These are phyloP conservation scores for Fusarium devonianum DNA, from an alignment of 2,329 filamentous ascomycete genomes.

Conservation along the genomic window DNA sequence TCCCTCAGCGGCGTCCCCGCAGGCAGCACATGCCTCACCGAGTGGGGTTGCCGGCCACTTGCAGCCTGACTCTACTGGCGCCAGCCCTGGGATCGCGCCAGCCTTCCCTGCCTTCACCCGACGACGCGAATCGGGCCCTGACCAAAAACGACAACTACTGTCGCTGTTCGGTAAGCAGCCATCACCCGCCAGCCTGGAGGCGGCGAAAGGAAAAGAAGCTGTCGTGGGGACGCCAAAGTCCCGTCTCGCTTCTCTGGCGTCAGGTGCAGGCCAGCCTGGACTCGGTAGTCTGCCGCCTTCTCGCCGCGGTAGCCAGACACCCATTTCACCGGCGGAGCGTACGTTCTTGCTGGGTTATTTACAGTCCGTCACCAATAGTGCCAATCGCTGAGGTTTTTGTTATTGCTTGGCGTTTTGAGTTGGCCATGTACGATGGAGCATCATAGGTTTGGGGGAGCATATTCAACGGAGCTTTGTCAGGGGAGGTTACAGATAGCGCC, in stretches of 20 bases:
- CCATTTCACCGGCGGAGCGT: constrained; percentile 74
- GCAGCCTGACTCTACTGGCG: constrained; percentile 19
- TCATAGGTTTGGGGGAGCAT: constrained; percentile 28
- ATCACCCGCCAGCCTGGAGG: constrained; percentile 36
- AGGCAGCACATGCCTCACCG: constrained; percentile 35
- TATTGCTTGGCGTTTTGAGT: constrained; percentile 8
- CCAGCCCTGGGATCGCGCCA: constrained; percentile 29
- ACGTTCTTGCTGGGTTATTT: constrained; percentile 80
- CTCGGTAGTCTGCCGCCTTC: constrained; percentile 39
- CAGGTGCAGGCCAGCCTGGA: constrained; percentile 46
- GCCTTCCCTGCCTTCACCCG: constrained; percentile 30
- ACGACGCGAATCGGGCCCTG: constrained; percentile 40
- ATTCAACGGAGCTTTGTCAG: constrained; percentile 29
- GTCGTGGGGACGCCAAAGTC: constrained; percentile 41
- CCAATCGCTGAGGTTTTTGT: constrained; percentile 39
- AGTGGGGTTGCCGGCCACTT: constrained; percentile 30
- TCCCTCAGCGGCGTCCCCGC: constrained; percentile 26
- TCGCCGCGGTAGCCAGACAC: constrained; percentile 58
- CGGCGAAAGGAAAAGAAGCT: constrained; percentile 37
- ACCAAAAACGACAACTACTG: constrained; percentile 54
- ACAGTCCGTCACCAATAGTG: constrained; percentile 59
- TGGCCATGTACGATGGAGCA: constrained; percentile 30
- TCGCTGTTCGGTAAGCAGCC: constrained; percentile 67
- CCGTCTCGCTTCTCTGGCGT: constrained; percentile 54
- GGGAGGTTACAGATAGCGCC: constrained; percentile 16